Evolutionary conservation across 192 early-diverging fungal species (phyloP), one percentile per base, ranked within the genome.

Genomic region (Dissophora globulifera): DNA sequence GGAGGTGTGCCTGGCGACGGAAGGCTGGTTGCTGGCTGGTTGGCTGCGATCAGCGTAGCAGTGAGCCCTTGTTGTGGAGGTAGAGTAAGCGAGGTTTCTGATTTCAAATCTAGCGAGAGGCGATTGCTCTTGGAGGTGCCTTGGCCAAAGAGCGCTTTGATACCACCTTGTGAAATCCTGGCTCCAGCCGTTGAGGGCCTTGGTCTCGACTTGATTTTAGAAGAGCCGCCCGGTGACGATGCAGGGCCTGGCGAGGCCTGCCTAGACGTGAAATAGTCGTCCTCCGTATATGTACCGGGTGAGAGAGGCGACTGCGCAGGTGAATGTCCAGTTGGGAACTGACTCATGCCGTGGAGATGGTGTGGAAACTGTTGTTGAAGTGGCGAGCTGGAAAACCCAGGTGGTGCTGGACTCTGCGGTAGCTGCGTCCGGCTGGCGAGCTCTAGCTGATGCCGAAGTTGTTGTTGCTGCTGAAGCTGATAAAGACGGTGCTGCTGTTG

Each of bases 71-170:
- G 69, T 26, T 50, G 48, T 23, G 48, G 40, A 22, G 57, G 40
- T 22, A 32, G 38, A 16, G 43, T 55, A 13, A 53, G 15, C 25
- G 45, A 33, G 7, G 41, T 32, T 22, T 75, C 71, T 25, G 57
- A 23, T 55, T 75, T 75, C 2, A 75, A 50, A 40, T 75, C 71
- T 2, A 75, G 31, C 17, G 71, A 75, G 4, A 57, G 43, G 3
- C 71, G 56, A 23, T 66, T 75, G 19, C 41, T 50, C 51, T 75
- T 75, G 35, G 58, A 52, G 3, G 31, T 27, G 15, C 33, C 29
- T 49, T 59, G 62, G 27, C 71, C 71, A 41, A 75, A 75, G n/a
- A 75, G 57, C 32, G 71, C 71, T 33, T 75, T 75, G 42, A 75
- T 75, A 9, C 71, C 71, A 5, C 71, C 71, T 27, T 75, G 71